These are phyloP conservation scores for Lantana camara DNA, from an alignment of 257 asterid genomes.

Conservation along the genomic window DNA sequence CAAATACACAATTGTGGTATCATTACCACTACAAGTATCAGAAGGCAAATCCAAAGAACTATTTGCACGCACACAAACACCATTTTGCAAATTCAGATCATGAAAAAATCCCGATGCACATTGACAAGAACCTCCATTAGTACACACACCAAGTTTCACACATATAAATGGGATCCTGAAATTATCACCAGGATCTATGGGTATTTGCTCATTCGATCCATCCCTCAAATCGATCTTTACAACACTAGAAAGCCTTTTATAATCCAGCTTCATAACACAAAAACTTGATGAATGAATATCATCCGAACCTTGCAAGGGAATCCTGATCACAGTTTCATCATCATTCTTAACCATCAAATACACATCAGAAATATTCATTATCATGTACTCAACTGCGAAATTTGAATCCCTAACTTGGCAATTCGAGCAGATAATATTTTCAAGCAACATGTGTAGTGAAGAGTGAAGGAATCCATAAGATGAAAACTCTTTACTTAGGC, in stretches of 20 bases:
- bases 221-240: slow-evolving; percentile 2
- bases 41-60: slow-evolving; percentile 44
- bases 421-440: too few relatives aligned
- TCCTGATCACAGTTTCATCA: slow-evolving; percentile 33
- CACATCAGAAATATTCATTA: slow-evolving; percentile 52
- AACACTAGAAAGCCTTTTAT: slow-evolving; percentile 43
- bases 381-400: slow-evolving; percentile 36
- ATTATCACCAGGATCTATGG: slow-evolving; percentile 41
- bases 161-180: slow-evolving; percentile 51
- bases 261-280: slow-evolving; percentile 39
- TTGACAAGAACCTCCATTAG: slow-evolving; percentile 49
- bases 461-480: too few relatives aligned
- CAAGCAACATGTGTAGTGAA: too few relatives aligned
- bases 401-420: slow-evolving; percentile 23
- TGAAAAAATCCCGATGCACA: slow-evolving; percentile 56
- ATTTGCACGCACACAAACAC: slow-evolving; percentile 45
- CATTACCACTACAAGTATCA: slow-evolving; percentile 29
- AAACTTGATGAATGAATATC: slow-evolving; percentile 26
- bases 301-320: slow-evolving; percentile 31
- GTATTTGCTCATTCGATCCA: slow-evolving; percentile 21
- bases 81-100: slow-evolving; percentile 14
- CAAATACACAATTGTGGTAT: slow-evolving; percentile 34
- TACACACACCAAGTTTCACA: slow-evolving; percentile 46
- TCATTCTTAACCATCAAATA: slow-evolving; percentile 49
- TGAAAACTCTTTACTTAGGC: too few relatives aligned